phyloP scores from a whole-genome alignment of 129 eudicot genomes.

The sunflower (Helianthus annuus) region DNA sequence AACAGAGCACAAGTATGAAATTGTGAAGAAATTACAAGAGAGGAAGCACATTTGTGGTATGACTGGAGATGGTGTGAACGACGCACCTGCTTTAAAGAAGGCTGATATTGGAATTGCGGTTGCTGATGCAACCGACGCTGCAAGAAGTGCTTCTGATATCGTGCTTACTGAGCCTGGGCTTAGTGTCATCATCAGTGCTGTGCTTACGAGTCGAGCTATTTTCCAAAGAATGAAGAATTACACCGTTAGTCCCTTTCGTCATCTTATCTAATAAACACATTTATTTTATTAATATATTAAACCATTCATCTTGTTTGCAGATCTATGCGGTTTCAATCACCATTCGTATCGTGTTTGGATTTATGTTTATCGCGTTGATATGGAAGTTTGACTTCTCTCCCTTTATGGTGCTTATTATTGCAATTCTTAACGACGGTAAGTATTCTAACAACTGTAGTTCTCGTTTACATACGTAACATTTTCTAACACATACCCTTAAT shows the following conservation, averaged over 20 bases:
- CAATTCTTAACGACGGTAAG: conserved; percentile 75
- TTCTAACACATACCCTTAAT: neutral
- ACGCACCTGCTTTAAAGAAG: conserved; percentile 80
- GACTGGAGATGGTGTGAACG: conserved; percentile 89
- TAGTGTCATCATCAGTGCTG: conserved; percentile 69
- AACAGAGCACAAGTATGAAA: conserved; percentile 78
- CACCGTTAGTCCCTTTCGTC: conserved; percentile 39
- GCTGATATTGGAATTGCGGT: conserved; percentile 85
- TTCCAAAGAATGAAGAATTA: conserved; percentile 76
- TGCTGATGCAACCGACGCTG: conserved; percentile 86
- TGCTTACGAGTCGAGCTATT: conserved; percentile 64
- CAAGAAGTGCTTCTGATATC: conserved; percentile 77
- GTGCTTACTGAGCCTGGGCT: conserved; percentile 72
- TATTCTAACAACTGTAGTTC: neutral
- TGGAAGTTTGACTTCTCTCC: conserved; percentile 89
- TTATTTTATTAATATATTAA: neutral
- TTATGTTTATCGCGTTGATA: conserved; percentile 68
- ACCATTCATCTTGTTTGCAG: conserved; percentile 29
- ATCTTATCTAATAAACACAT: neutral
- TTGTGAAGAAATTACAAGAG: conserved; percentile 75
- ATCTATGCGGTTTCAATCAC: conserved; percentile 73
- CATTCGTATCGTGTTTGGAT: conserved; percentile 75
- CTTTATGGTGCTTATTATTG: conserved; percentile 73
- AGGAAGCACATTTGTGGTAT: conserved; percentile 77
- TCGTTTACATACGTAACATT: neutral